phyloP scores from a whole-genome alignment of 441 rosid genomes.

The Croton laevigatus region DNA sequence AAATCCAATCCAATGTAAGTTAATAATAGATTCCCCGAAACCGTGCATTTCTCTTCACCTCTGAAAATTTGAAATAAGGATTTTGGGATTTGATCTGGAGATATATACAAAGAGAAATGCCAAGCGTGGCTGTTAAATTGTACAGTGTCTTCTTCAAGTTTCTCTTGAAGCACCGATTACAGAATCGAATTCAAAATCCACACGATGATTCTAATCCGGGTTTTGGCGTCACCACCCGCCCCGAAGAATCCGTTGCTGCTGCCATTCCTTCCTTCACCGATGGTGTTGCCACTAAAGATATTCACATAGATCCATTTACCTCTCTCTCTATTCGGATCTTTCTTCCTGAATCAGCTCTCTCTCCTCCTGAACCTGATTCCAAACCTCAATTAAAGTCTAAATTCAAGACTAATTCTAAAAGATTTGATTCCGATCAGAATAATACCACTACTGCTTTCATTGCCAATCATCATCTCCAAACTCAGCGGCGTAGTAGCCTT shows the following conservation, averaged over 20 bases:
- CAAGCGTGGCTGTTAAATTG: constrained; percentile 82
- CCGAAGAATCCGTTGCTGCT: constrained; percentile 79
- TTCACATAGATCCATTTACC: constrained; percentile 83
- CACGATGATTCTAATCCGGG: constrained; percentile 36
- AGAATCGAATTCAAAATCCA: constrained; percentile 63
- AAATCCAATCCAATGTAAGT: neutral
- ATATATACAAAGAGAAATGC: constrained; percentile 43
- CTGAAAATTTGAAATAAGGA: neutral
- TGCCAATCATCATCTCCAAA: constrained; percentile 1
- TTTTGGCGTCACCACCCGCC: constrained; percentile 75
- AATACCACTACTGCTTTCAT: neutral
- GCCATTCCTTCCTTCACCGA: constrained; percentile 79
- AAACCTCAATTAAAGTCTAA: constrained; percentile 26
- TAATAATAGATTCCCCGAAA: neutral
- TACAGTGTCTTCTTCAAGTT: constrained; percentile 96
- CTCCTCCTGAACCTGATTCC: constrained; percentile 48
- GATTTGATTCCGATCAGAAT: constrained; percentile 19
- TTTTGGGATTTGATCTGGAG: neutral
- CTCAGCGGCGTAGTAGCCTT: constrained; percentile 31
- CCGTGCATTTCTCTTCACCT: neutral
- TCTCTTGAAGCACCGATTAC: constrained; percentile 77
- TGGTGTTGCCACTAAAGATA: constrained; percentile 94
- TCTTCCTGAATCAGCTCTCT: constrained; percentile 79
- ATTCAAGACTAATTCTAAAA: constrained; percentile 15
- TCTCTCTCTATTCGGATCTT: constrained; percentile 80